Base-by-base conservation (phyloP, 139 green algal genomes). In the Asterochloris sp. region DNA sequence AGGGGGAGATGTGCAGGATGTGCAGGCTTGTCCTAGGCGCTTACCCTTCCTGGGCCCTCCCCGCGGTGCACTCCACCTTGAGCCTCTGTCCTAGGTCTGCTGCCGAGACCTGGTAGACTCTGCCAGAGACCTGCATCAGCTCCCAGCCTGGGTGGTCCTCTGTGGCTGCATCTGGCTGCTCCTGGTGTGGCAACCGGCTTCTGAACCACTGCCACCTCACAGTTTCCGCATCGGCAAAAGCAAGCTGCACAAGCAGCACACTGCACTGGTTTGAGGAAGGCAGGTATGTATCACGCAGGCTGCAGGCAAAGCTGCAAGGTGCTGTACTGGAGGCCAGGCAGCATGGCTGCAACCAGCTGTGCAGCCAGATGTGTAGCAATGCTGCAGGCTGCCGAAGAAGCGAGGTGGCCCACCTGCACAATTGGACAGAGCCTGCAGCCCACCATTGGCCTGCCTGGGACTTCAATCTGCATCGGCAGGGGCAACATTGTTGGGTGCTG, bases 371-470 rank as follows among this genome's bases (percentile, higher is more conserved):
- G 13, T 19, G 24, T 27, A n/a, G 21, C 69, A 76, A 0, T n/a
- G 69, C 21, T 54, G 69, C 66, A 71, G 28, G 29, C 11, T 54
- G 21, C 8, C 38, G 15, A 0, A 0, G 28, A 27, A 27, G 23
- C 9, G 0, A 0, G 26, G n/a, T 27, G 26, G 21, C 61, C 17
- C 15, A 83, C 69, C 9, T 82, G 74, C 27, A 89, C 60, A 4
- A 68, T 17, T 64, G 81, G 73, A 60, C 73, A 80, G 17, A 91
- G 47, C 24, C 88, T 89, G 62, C 89, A 92, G n/a, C 88, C 85
- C 17, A 88, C 87, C 87, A 94, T 89, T 23, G 88, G 79, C 68
- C 76, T 60, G 68, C 67, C 67, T 69, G 66, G 29, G 28, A 77
- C 17, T 62, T 83, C 79, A 54, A 78, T 27, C 82, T 85, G 60